These are phyloP conservation scores for Rhodotorula sp. DNA, from an alignment of 1,284 basidiomycete species.

Conservation along the genomic window DNA sequence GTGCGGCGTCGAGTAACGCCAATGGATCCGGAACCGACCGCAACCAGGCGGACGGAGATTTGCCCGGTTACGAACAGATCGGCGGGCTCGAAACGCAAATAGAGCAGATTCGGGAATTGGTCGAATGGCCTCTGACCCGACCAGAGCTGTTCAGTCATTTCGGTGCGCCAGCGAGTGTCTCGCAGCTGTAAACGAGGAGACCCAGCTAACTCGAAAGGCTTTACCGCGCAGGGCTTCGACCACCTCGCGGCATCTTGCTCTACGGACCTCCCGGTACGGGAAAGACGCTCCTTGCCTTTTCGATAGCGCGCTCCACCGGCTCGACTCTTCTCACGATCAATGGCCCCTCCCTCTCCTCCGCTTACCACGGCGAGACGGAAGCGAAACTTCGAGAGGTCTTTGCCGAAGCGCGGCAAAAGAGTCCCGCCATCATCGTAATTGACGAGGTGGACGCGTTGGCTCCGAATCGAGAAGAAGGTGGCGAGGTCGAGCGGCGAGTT, in stretches of 20 bases:
- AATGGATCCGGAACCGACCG: background rate
- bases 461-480: slow-evolving; percentile 80
- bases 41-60: slow-evolving; percentile 21
- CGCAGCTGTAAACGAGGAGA: background rate
- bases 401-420: slow-evolving; percentile 71
- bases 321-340: slow-evolving; percentile 81
- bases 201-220: background rate
- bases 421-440: slow-evolving; percentile 81
- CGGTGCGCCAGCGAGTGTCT: slow-evolving; percentile 54
- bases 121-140: slow-evolving; percentile 86
- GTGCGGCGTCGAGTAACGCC: slow-evolving; percentile 37
- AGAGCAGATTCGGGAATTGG: slow-evolving; percentile 81
- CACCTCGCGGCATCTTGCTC: slow-evolving; percentile 82
- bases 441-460: slow-evolving; percentile 97
- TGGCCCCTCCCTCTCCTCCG: slow-evolving; percentile 89
- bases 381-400: slow-evolving; percentile 85
- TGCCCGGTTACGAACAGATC: slow-evolving; percentile 60
- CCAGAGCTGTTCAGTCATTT: slow-evolving; percentile 88
- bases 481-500: slow-evolving; percentile 91
- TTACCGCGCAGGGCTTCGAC: slow-evolving; percentile 64
- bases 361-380: slow-evolving; percentile 96
- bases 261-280: slow-evolving; percentile 93
- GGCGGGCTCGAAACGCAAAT: slow-evolving; percentile 90
- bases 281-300: slow-evolving; percentile 87
- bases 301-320: slow-evolving; percentile 69